phyloP scores from a whole-genome alignment of 345 rosid species.

The Gossypium stocksii region DNA sequence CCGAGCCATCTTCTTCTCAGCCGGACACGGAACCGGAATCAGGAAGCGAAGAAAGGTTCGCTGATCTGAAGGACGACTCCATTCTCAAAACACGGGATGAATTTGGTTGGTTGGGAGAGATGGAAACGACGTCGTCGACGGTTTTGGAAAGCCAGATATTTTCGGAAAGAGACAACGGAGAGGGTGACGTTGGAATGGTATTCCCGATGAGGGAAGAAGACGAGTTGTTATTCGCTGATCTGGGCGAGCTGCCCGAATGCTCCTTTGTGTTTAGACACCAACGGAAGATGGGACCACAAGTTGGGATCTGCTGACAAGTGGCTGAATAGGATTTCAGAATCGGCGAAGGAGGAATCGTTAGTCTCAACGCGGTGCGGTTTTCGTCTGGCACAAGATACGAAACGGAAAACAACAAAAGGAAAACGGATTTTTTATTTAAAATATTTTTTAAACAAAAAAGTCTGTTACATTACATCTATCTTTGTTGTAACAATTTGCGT shows the following conservation, averaged over 20 bases:
- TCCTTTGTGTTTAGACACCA: conserved; percentile 73
- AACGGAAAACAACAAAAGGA: not conserved
- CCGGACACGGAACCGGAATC: conserved; percentile 31
- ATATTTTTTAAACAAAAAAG: not conserved
- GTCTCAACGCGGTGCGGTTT: conserved; percentile 16
- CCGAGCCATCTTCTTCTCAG: conserved; percentile 20
- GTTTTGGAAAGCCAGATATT: conserved; percentile 69
- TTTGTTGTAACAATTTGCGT: conserved; percentile 26
- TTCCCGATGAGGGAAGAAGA: conserved; percentile 76
- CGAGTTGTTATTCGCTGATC: conserved; percentile 93
- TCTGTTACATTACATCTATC: conserved; percentile 6
- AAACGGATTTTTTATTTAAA: not conserved
- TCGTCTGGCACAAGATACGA: conserved; percentile 22
- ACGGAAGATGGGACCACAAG: conserved; percentile 60
- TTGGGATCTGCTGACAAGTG: conserved; percentile 65
- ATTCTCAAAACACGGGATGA: conserved; percentile 48
- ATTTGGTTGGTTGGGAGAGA: conserved; percentile 76
- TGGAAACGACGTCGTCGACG: conserved; percentile 69
- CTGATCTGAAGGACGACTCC: conserved; percentile 47
- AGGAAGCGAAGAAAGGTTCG: conserved; percentile 40
- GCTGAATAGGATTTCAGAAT: not conserved
- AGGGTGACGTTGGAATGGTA: conserved; percentile 45
- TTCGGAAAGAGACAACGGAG: conserved; percentile 29
- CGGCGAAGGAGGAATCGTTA: conserved; percentile 19
- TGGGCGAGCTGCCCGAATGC: conserved; percentile 97